Base-by-base conservation (phyloP, 2,329 filamentous ascomycete species). In the Cercospora zeae-maydis region DNA sequence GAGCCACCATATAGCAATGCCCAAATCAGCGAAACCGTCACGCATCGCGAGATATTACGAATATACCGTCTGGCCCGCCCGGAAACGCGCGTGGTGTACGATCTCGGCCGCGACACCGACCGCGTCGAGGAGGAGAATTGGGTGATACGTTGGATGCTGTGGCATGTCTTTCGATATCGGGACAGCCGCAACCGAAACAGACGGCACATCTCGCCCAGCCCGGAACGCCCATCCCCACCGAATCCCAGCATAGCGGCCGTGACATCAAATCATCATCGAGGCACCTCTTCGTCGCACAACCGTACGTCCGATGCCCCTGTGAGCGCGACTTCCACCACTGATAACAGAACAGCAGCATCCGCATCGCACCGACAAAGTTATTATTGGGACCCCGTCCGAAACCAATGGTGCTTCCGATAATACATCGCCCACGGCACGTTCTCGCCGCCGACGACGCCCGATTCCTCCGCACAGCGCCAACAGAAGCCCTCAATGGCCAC, bases 91-190 rank as follows among this genome's bases (percentile, higher is more conserved):
- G 68, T 71, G 1, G 76, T 77, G 52, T 82, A 81, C 65, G 74
- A 78, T 16, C 70, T 75, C 52, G 80, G 79, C 13, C 73, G 73
- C 27, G 78, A 78, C 59, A 71, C 68, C 16, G 77, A 77, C 55
- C 74, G 74, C 9, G 73, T 76, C 9, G 76, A 76, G 47, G 77
- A 80, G 65, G 77, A 79, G 66, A 82, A 82, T 60, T 82, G 80
- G 80, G 78, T 82, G 37, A 80, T 80, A 31, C 74, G 78, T n/a
- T 82, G 80, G 80, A 78, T 79, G 66, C 74, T 82, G 5, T 82
- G 80, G 80, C 80, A 82, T 67, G 79, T 80, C 63, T 82, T 82
- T 65, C 78, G 80, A n/a, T 81, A 79, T 65, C 71, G 75, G 24
- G 76, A 78, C 66, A 76, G 78, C 64, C 76, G 80, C 58, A 78